A percentile compares a stretch with the other conserved stretches of the same genome.
Conservation (phyloP, 495 filamentous ascomycete genomes). For the Bacidia gigantensis region DNA sequence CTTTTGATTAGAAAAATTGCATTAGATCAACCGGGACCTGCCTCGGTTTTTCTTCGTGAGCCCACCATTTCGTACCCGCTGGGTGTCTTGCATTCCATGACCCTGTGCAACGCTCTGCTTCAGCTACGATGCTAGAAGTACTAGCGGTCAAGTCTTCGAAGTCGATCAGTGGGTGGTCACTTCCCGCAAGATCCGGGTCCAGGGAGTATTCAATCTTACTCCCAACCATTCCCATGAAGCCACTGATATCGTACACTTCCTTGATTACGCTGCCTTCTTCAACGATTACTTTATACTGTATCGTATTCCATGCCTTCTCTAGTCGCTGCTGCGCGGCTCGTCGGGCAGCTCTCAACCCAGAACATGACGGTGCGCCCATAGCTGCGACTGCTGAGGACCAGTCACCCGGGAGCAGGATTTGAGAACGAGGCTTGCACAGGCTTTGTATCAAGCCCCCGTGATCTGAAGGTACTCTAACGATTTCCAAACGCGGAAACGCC, state of each 20-base stretch:
- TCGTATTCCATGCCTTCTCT: conserved; percentile 36
- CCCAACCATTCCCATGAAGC: conserved; percentile 43
- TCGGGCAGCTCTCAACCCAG: conserved; percentile 36
- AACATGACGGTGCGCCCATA: conserved; percentile 18
- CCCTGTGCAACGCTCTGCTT: conserved; percentile 35
- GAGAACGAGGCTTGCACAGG: conserved; percentile 48
- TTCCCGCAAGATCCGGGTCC: conserved; percentile 40
- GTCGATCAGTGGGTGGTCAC: conserved; percentile 42
- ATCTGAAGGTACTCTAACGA: conserved; percentile 59
- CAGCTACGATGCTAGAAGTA: conserved; percentile 14
- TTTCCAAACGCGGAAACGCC: conserved; percentile 57
- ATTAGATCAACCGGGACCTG: conserved; percentile 8
- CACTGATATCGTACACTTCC: conserved; percentile 37
- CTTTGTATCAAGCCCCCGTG: conserved; percentile 58
- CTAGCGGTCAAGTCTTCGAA: conserved; percentile 36
- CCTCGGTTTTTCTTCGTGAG: conserved; percentile 14
- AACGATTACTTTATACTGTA: conserved; percentile 42
- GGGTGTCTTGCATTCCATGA: conserved; percentile 36
- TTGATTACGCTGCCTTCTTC: conserved; percentile 31
- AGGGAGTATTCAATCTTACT: conserved; percentile 46
- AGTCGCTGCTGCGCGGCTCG: conserved; percentile 43
- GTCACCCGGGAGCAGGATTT: conserved; percentile 36
- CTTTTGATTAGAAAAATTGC: conserved; percentile 13
- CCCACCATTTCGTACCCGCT: conserved; percentile 17
- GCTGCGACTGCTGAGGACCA: conserved; percentile 24